Evolutionary conservation across 2,329 filamentous ascomycete genomes (phyloP).

Genomic region (Diaporthe sp.): DNA sequence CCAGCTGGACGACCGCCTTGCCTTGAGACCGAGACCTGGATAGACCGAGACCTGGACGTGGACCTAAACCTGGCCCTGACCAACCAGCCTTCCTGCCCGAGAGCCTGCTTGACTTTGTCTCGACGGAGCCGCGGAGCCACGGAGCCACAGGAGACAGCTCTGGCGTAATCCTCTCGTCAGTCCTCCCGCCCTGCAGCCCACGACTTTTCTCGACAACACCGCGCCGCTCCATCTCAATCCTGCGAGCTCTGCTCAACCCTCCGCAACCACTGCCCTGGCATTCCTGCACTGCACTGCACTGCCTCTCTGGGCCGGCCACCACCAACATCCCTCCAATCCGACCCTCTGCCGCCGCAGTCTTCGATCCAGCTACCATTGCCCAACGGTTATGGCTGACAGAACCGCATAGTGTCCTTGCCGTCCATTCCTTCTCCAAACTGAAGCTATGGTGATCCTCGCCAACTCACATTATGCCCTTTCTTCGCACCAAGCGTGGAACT

Average conservation of each 20-base stretch:
- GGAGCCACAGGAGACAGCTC: conserved; percentile 14
- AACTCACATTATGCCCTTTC: conserved; percentile 67
- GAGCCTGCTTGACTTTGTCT: conserved; percentile 6
- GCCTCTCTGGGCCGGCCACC: conserved; percentile 3
- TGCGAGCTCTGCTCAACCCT: neutral
- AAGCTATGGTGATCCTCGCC: conserved; percentile 41
- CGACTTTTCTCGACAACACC: conserved; percentile 18
- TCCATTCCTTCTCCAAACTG: conserved; percentile 21
- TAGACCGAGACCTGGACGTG: conserved; percentile 1
- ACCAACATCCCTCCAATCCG: neutral
- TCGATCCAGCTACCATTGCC: conserved; percentile 11
- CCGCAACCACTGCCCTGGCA: neutral
- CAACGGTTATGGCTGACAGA: conserved; percentile 33
- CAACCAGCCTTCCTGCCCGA: conserved; percentile 8
- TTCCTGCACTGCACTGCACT: neutral
- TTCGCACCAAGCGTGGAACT: conserved; percentile 71
- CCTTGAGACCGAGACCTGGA: neutral
- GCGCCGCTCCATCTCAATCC: conserved; percentile 27
- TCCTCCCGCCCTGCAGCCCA: conserved; percentile 12
- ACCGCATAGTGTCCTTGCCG: conserved; percentile 38
- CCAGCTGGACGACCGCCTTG: conserved; percentile 16
- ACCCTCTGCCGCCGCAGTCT: neutral
- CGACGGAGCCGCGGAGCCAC: conserved; percentile 10
- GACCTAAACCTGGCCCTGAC: neutral
- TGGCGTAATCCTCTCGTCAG: conserved; percentile 37